Percentiles rank a stretch among this genome's conserved stretches.
Conservation (phyloP, 2,329 filamentous ascomycete genomes). For the Exophiala mesophila region DNA sequence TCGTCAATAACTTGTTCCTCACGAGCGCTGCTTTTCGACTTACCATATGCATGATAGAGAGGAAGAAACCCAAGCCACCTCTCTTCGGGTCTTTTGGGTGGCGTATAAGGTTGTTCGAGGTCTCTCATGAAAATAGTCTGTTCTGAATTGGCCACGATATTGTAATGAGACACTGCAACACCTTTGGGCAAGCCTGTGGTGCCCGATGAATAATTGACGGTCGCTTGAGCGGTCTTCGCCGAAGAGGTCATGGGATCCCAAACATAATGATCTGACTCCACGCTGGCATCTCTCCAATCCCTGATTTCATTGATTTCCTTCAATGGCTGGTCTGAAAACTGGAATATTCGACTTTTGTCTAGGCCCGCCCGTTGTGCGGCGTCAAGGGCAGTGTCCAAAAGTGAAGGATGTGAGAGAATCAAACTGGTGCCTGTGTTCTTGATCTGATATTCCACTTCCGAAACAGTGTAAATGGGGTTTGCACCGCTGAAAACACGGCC, state of each 20-base stretch:
- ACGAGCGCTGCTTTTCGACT: conserved; percentile 49
- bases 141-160: conserved; percentile 46
- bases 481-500: conserved; percentile 51
- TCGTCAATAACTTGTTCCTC: neutral
- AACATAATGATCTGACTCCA: neutral
- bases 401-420: conserved; percentile 45
- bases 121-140: conserved; percentile 52
- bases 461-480: conserved; percentile 47
- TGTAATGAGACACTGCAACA: conserved; percentile 46
- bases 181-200: conserved; percentile 50
- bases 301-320: conserved; percentile 7
- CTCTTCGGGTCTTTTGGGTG: conserved; percentile 28
- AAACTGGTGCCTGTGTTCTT: conserved; percentile 45
- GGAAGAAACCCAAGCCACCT: conserved; percentile 43
- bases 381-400: conserved; percentile 40
- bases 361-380: conserved; percentile 11
- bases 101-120: conserved; percentile 44
- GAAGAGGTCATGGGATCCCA: conserved; percentile 1
- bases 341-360: conserved; percentile 3
- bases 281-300: conserved; percentile 13
- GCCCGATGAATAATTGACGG: conserved; percentile 48
- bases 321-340: conserved; percentile 13
- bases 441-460: conserved; percentile 50
- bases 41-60: conserved; percentile 39
- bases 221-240: conserved; percentile 32